A percentile compares a stretch with the other conserved stretches of the same genome.
These are phyloP conservation scores for Fraxinus cuspidata DNA, from an alignment of 257 asterid species.

Conservation along the genomic window DNA sequence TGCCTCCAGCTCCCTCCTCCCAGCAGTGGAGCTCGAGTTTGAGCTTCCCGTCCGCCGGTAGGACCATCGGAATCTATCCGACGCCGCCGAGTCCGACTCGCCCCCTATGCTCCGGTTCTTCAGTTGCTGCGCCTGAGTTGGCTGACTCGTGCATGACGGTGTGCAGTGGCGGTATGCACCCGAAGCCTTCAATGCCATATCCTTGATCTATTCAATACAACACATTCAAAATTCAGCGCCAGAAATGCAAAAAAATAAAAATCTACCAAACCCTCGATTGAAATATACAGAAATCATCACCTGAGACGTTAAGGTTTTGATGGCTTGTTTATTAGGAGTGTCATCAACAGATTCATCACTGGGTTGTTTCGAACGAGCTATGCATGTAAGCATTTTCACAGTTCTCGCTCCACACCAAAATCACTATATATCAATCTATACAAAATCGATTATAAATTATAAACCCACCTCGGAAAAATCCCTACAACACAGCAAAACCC, in stretches of 20 bases:
- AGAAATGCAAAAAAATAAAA: background rate
- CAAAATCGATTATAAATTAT: background rate
- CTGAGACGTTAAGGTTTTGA: conserved; percentile 73
- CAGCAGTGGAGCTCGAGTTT: conserved; percentile 66
- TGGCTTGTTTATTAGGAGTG: conserved; percentile 57
- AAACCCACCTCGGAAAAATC: background rate
- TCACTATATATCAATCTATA: background rate
- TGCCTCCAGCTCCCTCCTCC: conserved; percentile 88
- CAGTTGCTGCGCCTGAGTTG: conserved; percentile 31
- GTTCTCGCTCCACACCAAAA: background rate
- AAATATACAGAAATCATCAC: conserved; percentile 27
- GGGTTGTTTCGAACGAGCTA: conserved; percentile 78
- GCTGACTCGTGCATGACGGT: conserved; percentile 60
- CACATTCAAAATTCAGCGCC: background rate
- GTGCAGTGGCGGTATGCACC: conserved; percentile 85
- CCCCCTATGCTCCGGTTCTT: conserved; percentile 36
- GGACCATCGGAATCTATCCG: conserved; percentile 78
- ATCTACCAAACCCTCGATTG: background rate
- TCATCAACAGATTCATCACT: conserved; percentile 39
- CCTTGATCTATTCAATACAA: conserved; percentile 59
- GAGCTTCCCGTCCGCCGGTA: conserved; percentile 85
- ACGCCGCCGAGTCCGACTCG: conserved; percentile 47
- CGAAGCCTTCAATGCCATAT: conserved; percentile 95
- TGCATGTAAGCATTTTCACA: conserved; percentile 84
- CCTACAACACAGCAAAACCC: conserved; percentile 12